phyloP scores from a whole-genome alignment of 257 asterid species.

The Mitragyna speciosa region DNA sequence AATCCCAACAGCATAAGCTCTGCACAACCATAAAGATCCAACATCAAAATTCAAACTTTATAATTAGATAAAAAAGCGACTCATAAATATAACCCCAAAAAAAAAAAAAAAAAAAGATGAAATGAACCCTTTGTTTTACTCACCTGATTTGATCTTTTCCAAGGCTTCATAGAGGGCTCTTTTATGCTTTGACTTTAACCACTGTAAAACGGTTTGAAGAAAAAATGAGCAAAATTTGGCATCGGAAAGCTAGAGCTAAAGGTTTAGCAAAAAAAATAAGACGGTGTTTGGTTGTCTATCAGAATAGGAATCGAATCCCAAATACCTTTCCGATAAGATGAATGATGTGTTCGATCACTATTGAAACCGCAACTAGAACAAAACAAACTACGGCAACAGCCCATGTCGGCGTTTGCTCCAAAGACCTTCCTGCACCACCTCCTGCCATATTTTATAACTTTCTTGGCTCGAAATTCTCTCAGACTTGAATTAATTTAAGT shows the following conservation, averaged over 20 bases:
- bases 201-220: slow-evolving; percentile 35
- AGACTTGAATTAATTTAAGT: neutral
- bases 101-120: neutral
- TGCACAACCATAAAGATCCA: neutral
- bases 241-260: neutral
- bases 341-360: slow-evolving; percentile 62
- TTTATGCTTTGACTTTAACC: slow-evolving; percentile 67
- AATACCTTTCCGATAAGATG: slow-evolving; percentile 74
- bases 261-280: too few relatives aligned
- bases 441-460: slow-evolving; percentile 54
- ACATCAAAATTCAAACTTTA: neutral
- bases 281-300: too few relatives aligned
- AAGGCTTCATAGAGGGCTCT: slow-evolving; percentile 74
- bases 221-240: neutral
- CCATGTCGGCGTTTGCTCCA: slow-evolving; percentile 93
- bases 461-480: neutral
- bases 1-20: slow-evolving; percentile 95
- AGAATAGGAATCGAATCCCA: neutral
- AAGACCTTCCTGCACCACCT: slow-evolving; percentile 60
- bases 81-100: neutral
- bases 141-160: slow-evolving; percentile 86
- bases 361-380: slow-evolving; percentile 61
- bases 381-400: slow-evolving; percentile 85
- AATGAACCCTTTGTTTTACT: neutral
- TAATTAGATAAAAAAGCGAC: neutral